Base-by-base conservation (phyloP, 2,329 filamentous ascomycete species). In the Talaromyces sp. region DNA sequence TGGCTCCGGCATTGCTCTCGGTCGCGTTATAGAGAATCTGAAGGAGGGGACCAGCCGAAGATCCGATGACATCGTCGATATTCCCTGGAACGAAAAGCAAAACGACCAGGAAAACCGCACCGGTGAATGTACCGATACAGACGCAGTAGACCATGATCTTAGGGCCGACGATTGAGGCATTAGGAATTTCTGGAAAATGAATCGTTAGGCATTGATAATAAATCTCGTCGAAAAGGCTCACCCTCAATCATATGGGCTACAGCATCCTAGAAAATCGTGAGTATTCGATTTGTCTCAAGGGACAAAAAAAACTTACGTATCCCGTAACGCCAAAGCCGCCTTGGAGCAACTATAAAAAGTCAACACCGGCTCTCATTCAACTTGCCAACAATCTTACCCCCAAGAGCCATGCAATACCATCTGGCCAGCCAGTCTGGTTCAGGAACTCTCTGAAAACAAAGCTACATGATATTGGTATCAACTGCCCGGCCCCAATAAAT, bases 351-450 rank as follows among this genome's bases (percentile, higher is more conserved):
- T 75, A 26, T 56, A 49, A 24, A 14, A 31, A n/a, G 60, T 74
- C 60, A 74, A 65, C 59, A 60, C 14, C 10, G 19, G 11, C 17
- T 10, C n/a, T 21, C 17, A 5, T 14, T 17, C n/a, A 55, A 6
- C 31, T 9, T 4, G 13, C 32, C 8, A 41, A 41, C 29, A 7
- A 53, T 70, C 72, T 64, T 73, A 75, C 73, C 43, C 77, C 77
- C 14, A 79, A 69, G 31, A 79, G 65, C 77, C 77, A 79, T 49
- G 76, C 75, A 64, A 89, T 70, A 0, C 87, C 87, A 72, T 89
- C 85, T 0, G 87, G 87, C 87, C 87, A 90, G 49, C 86, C 86
- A 9, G 84, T 86, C 53, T 82, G 71, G 65, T 91, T 91, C 69
- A 89, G 82, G 67, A 91, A 90, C 1, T 84, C 73, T 5, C 81